phyloP scores from a whole-genome alignment of 2,329 filamentous ascomycete genomes.

The Incumbomyces delicatus region DNA sequence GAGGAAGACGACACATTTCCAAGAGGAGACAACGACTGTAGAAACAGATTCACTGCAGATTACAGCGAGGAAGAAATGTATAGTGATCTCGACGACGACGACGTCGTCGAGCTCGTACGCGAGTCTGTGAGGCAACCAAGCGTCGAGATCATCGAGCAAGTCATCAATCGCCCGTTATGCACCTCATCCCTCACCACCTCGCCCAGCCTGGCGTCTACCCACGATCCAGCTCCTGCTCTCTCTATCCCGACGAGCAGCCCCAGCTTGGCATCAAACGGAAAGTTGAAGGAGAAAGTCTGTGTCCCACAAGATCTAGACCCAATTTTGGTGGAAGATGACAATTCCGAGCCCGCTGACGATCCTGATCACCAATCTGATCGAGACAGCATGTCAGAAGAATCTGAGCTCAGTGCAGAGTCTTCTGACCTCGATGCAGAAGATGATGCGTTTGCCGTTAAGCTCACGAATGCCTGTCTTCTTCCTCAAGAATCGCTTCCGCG shows the following conservation, averaged over 20 bases:
- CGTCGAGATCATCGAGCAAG: constrained; percentile 11
- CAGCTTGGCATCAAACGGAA: background rate
- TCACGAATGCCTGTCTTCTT: too few relatives aligned
- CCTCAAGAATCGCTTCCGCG: background rate
- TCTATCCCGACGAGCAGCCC: background rate
- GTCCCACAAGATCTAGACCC: too few relatives aligned
- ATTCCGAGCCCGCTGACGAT: background rate
- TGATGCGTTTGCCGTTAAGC: background rate
- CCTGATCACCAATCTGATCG: background rate
- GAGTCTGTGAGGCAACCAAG: constrained; percentile 13
- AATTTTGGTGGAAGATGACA: too few relatives aligned
- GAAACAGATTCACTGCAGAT: constrained; percentile 32
- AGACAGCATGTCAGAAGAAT: background rate
- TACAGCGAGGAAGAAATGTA: constrained; percentile 24
- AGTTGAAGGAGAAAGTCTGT: background rate
- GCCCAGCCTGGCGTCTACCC: background rate
- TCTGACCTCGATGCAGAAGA: background rate
- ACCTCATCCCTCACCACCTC: constrained; percentile 5
- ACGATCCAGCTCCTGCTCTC: background rate
- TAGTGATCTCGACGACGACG: constrained; percentile 11
- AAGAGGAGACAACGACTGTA: constrained; percentile 5
- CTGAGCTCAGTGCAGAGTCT: background rate
- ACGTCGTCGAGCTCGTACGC: constrained; percentile 13
- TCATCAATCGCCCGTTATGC: background rate
- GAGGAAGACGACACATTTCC: background rate